These are phyloP conservation scores for Logfia minima DNA, from an alignment of 129 eudicot genomes.

Conservation along the genomic window DNA sequence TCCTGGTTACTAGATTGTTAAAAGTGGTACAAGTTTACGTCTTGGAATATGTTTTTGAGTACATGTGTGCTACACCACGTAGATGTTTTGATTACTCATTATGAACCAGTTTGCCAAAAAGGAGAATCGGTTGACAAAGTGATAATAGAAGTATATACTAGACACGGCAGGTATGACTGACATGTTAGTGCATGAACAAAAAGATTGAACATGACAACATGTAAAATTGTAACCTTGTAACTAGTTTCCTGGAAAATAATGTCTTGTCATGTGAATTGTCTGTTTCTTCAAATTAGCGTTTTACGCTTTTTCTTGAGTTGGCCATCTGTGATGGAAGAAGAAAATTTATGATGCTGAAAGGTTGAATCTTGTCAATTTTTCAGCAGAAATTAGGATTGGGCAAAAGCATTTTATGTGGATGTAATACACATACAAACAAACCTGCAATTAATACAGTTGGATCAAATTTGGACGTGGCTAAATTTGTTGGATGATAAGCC, in stretches of 20 bases:
- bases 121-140: neutral
- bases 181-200: neutral
- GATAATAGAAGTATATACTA: neutral
- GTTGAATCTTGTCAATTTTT: neutral
- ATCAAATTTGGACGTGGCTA: neutral
- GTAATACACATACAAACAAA: neutral
- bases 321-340: neutral
- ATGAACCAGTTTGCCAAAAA: no score
- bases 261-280: neutral
- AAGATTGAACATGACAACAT: neutral
- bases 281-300: neutral
- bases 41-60: neutral
- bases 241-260: neutral
- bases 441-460: neutral
- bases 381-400: neutral
- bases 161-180: neutral
- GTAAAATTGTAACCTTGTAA: neutral
- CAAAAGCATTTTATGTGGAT: neutral
- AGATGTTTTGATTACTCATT: neutral
- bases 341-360: neutral
- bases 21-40: no score
- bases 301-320: neutral
- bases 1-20: conserved; percentile 4
- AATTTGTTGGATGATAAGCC: neutral
- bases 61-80: neutral